Percentiles rank a stretch among this genome's conserved stretches.
Conservation (phyloP, 2,329 filamentous ascomycete species). For the Beauveria pseudobassiana region DNA sequence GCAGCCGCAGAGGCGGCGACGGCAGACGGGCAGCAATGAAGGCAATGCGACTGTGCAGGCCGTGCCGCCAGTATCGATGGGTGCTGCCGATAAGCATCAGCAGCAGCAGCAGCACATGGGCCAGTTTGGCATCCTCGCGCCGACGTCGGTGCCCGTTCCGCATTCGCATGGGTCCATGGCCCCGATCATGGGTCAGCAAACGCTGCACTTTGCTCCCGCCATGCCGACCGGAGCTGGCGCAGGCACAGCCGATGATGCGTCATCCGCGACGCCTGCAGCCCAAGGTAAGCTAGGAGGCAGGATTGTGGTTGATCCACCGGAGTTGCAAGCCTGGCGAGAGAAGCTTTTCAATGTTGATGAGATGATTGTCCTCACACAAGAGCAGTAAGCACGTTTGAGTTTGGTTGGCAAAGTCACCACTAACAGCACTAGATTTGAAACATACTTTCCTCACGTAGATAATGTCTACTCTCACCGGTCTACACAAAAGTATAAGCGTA, state of each 20-base stretch:
- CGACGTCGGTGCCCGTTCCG: constrained; percentile 19
- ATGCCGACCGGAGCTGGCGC: constrained; percentile 10
- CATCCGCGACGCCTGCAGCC: constrained; percentile 24
- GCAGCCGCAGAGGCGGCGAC: constrained; percentile 1
- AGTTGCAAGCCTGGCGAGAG: constrained; percentile 62
- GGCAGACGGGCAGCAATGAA: constrained; percentile 6
- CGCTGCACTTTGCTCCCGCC: not conserved
- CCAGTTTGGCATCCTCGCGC: constrained; percentile 41
- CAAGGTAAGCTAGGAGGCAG: constrained; percentile 41
- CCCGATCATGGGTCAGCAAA: constrained; percentile 2
- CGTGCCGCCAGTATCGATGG: constrained; percentile 17
- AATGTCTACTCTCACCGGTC: constrained; percentile 81
- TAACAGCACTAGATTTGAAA: constrained; percentile 53
- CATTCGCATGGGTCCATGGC: not conserved
- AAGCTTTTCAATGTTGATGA: constrained; percentile 70
- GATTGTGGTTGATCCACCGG: constrained; percentile 58
- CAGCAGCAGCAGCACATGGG: constrained; percentile 16
- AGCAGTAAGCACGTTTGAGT: constrained; percentile 47
- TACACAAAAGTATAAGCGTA: constrained; percentile 73
- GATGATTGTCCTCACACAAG: constrained; percentile 62
- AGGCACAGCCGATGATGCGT: not conserved
- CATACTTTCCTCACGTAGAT: constrained; percentile 76
- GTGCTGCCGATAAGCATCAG: not conserved
- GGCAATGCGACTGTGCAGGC: constrained; percentile 12
- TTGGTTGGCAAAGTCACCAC: not conserved